Base-by-base conservation (phyloP, 768 basidiomycete genomes). In the Asterophora parasitica region DNA sequence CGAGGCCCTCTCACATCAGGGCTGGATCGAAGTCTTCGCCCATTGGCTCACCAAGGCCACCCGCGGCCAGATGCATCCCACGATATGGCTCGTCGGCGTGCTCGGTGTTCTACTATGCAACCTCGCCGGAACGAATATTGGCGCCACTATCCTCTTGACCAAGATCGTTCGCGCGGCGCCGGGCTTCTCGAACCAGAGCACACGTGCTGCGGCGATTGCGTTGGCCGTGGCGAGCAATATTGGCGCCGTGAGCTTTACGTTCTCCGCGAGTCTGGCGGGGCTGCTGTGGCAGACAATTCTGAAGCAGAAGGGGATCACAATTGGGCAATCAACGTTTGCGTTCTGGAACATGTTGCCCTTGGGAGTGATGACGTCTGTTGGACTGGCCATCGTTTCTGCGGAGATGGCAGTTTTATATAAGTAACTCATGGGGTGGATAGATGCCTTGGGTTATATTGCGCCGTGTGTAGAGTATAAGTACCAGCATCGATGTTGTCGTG, bases 1-100 rank as follows among this genome's bases (percentile, higher is more conserved):
- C 46, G 88, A 94, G 60, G 88, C 76, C 0, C 76, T 99, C 3
- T 74, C 83, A 16, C 75, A 81, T 52, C 82, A 84, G 51, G 92
- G 92, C n/a, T 99, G 94, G 93, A 90, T 95, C 6, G 74, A 81
- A 6, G 75, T 94, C n/a, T 95, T 94, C 60, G 85, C 82, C 7
- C 50, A 56, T 8, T 60, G 59, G 59, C 55, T 60, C 13, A 48
- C 40, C 0, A 56, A 53, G 47, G 59, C 59, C 15, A 50, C 59
- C 0, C 49, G 38, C n/a, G 49, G 59, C 19, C 41, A 55, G 9
- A 56, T 60, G 42, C 45, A 53, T 34, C 51, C 55, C 6, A 55
- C 57, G 26, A 49, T 60, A 48, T 60, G 59, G 59, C 32, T 60
- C 17, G 36, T 58, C 20, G 59, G 59, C 8, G 55, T 60, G 27